Evolutionary conservation across 2,329 filamentous ascomycete species (phyloP), one percentile per base, ranked within the genome.

Genomic region (Nothopassalora personata): DNA sequence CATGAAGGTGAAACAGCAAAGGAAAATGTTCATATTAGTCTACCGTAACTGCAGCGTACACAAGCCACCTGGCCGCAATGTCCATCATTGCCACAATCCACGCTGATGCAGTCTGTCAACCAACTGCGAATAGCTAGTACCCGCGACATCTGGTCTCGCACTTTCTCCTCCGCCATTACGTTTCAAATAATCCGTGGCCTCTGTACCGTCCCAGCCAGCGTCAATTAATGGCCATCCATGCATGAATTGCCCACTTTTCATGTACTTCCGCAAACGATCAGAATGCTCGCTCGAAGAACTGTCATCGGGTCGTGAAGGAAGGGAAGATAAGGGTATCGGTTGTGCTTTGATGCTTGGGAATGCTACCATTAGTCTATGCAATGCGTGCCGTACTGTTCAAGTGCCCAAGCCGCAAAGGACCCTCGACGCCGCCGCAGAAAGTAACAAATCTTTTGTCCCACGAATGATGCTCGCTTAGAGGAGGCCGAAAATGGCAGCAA

Each of bases 401-500:
- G 54, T 62, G 58, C 58, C 58, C 63, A 59, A 60, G 49, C 55
- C 56, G 58, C 60, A 58, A 60, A 54, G 39, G 56, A 56, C 57
- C 56, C 57, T 46, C 57, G 58, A 66, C 62, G 59, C 60, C 63
- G 54, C 58, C 59, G 59, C 60, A 56, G 58, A 47, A 48, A 66
- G 59, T 56, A 63, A 64, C 56, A 63, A 55, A 64, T 57, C 56
- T 52, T 56, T 63, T 51, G 55, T 52, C 52, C 47, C 18, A n/a
- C 11, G 19, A 36, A 53, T 34, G 31, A 56, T 47, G 53, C 51
- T 53, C 53, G 60, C 51, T 77, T 75, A 80, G 60, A 80, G 71
- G 64, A 77, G 68, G 63, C 74, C 75, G 62, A 80, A 74, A 66
- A 80, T 71, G 67, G 77, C 76, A 59, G 78, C 77, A 54, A 78